Percentiles rank a stretch among this genome's conserved stretches.
phyloP scores from a whole-genome alignment of 768 basidiomycete species.

The Rhizopogon salebrosus region DNA sequence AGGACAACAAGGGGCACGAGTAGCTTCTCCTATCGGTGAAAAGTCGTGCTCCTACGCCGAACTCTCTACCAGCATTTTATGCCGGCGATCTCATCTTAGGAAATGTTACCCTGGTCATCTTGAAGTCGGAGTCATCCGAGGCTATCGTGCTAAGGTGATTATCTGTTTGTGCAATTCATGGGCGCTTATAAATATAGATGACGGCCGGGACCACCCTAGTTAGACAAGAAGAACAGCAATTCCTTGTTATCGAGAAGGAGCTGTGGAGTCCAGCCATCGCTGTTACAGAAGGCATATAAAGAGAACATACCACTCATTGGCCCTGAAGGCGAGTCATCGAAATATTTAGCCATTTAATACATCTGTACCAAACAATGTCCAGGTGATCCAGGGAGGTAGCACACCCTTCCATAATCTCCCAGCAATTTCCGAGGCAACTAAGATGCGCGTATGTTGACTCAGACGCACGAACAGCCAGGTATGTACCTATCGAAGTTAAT shows the following conservation, averaged over 20 bases:
- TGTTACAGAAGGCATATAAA: constrained; percentile 33
- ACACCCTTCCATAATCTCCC: constrained; percentile 40
- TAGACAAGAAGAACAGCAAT: constrained; percentile 48
- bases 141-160: constrained; percentile 32
- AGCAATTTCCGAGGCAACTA: constrained; percentile 53
- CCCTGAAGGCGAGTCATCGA: constrained; percentile 21
- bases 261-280: constrained; percentile 35
- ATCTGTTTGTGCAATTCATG: not conserved
- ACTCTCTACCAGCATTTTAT: constrained; percentile 40
- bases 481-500: constrained; percentile 42
- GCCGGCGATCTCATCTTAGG: constrained; percentile 48
- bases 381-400: constrained; percentile 38
- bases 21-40: constrained; percentile 45
- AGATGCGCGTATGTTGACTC: not conserved
- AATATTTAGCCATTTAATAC: not conserved
- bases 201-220: constrained; percentile 46
- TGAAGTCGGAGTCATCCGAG: constrained; percentile 45
- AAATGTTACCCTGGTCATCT: constrained; percentile 43
- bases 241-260: constrained; percentile 37
- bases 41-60: constrained; percentile 34
- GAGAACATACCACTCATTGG: constrained; percentile 28
- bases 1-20: constrained; percentile 33
- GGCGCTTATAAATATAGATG: constrained; percentile 27
- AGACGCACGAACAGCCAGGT: not conserved
- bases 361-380: not conserved